Evolutionary conservation across 805 yeast species (phyloP).

Genomic region (Candida argentea): DNA sequence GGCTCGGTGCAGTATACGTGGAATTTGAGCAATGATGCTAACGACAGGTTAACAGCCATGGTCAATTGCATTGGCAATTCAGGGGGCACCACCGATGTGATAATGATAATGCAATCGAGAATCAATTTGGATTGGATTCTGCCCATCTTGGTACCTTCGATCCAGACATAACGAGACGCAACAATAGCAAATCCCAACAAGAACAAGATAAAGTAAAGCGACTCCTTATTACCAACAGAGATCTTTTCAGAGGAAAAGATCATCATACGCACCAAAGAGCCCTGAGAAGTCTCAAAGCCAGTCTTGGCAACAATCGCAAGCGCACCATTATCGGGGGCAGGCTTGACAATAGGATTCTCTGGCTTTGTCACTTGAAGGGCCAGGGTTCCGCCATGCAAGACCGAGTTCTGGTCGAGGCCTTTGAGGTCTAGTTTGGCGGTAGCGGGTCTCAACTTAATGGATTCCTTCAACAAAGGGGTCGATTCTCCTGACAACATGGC

Average conservation of each 20-base stretch:
- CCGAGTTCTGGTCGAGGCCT: slow-evolving; percentile 80
- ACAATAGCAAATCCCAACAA: slow-evolving; percentile 84
- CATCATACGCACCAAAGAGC: slow-evolving; percentile 95
- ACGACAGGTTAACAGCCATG: slow-evolving; percentile 91
- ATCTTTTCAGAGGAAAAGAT: slow-evolving; percentile 94
- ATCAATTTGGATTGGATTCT: slow-evolving; percentile 89
- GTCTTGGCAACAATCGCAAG: slow-evolving; percentile 83
- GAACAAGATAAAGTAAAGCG: slow-evolving; percentile 84
- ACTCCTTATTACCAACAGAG: slow-evolving; percentile 91
- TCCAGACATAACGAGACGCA: slow-evolving; percentile 98
- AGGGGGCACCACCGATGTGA: slow-evolving; percentile 98
- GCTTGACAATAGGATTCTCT: slow-evolving; percentile 36
- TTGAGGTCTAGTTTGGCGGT: slow-evolving; percentile 61
- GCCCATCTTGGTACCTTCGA: slow-evolving; percentile 92
- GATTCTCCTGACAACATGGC: slow-evolving; percentile 99
- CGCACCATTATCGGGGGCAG: slow-evolving; percentile 89
- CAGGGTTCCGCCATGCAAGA: slow-evolving; percentile 92
- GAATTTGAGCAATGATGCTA: slow-evolving; percentile 77
- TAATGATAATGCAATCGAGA: slow-evolving; percentile 88
- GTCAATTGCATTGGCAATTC: slow-evolving; percentile 98
- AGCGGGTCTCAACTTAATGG: slow-evolving; percentile 72
- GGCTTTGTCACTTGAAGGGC: slow-evolving; percentile 84
- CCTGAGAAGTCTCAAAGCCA: slow-evolving; percentile 98
- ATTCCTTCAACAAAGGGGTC: slow-evolving; percentile 90
- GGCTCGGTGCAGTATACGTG: slow-evolving; percentile 97